These are phyloP conservation scores for Quillaja saponaria DNA, from an alignment of 306 rosid genomes.

Conservation along the genomic window DNA sequence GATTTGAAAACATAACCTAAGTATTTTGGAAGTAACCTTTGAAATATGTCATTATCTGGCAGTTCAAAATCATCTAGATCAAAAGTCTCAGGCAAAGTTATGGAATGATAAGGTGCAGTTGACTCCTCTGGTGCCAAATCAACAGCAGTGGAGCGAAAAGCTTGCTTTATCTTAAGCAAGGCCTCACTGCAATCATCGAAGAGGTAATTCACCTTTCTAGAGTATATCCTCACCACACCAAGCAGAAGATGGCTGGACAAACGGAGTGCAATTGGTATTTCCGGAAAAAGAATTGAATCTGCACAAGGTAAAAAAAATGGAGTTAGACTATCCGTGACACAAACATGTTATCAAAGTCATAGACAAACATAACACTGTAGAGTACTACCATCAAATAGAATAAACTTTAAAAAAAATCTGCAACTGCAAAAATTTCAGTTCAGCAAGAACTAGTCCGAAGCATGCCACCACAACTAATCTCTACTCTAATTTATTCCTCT, in stretches of 20 bases:
- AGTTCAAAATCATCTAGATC: conserved; percentile 99
- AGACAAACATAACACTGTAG: background rate
- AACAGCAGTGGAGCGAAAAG: conserved; percentile 95
- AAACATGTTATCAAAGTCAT: conserved; percentile 20
- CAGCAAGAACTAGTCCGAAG: background rate
- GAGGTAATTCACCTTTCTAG: conserved; percentile 98
- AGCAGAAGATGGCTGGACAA: conserved; percentile 99
- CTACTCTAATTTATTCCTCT: background rate
- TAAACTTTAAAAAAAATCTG: conserved; percentile 3
- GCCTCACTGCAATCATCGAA: conserved; percentile 99
- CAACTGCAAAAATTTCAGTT: conserved; percentile 3
- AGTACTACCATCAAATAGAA: background rate
- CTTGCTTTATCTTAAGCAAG: conserved; percentile 98
- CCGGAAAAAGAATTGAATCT: conserved; percentile 98
- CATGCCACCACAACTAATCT: conserved; percentile 19
- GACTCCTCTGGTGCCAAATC: conserved; percentile 99
- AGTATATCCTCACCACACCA: conserved; percentile 99
- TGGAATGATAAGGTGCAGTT: conserved; percentile 99
- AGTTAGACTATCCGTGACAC: conserved; percentile 30
- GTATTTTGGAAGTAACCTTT: conserved; percentile 65
- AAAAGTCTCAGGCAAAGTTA: conserved; percentile 96
- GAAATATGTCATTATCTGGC: conserved; percentile 88
- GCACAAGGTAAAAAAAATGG: conserved; percentile 39
- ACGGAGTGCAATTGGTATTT: conserved; percentile 94
- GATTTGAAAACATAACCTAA: conserved; percentile 11